Evolutionary conservation across 805 yeast species (phyloP).

Genomic region (Peterozyma xylosa): DNA sequence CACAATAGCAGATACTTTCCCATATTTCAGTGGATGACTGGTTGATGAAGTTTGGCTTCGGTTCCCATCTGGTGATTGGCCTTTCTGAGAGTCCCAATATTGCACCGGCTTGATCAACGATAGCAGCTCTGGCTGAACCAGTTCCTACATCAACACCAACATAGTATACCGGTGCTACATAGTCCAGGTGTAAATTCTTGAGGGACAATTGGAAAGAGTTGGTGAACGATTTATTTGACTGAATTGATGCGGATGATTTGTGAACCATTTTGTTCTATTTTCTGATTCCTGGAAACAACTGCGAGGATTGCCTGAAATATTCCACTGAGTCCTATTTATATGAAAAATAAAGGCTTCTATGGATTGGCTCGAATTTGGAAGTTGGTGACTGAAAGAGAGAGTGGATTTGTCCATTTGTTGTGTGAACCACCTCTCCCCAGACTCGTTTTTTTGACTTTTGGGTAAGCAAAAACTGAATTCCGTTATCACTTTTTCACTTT

Average conservation of each 20-base stretch:
- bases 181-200: slow-evolving; percentile 16
- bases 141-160: slow-evolving; percentile 60
- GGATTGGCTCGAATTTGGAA: too few species aligned
- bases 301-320: too few species aligned
- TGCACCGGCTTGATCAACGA: slow-evolving; percentile 77
- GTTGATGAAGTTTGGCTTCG: slow-evolving; percentile 67
- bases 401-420: not conserved
- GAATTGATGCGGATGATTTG: slow-evolving; percentile 7
- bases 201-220: slow-evolving; percentile 28
- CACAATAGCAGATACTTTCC: slow-evolving; percentile 81
- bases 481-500: too few species aligned
- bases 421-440: not conserved
- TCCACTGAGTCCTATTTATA: too few species aligned
- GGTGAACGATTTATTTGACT: slow-evolving; percentile 19
- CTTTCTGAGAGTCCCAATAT: slow-evolving; percentile 75
- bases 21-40: slow-evolving; percentile 91
- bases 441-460: too few species aligned
- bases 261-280: slow-evolving; percentile 1
- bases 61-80: slow-evolving; percentile 69
- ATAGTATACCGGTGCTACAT: slow-evolving; percentile 21
- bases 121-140: slow-evolving; percentile 93
- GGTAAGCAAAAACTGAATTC: too few species aligned
- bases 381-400: too few species aligned
- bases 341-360: too few species aligned
- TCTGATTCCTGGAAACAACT: too few species aligned